Base-by-base conservation (phyloP, 2,329 filamentous ascomycete species). In the Cladobotryum protrusum region DNA sequence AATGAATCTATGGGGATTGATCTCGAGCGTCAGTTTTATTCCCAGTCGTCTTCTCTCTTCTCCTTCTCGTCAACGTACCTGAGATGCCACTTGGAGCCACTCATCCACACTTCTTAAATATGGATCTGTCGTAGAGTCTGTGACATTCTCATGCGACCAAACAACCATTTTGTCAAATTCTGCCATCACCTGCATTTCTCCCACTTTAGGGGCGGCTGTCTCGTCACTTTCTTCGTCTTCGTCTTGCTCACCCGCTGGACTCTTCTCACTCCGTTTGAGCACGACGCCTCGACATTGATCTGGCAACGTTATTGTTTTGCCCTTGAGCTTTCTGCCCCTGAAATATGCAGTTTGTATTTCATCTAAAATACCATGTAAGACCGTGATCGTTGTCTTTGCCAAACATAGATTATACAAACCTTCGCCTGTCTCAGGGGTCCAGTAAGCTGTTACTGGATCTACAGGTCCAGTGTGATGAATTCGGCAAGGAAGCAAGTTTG, bases 81-180 rank as follows among this genome's bases (percentile, higher is more conserved):
- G 76, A 56, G 85, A 80, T 11, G 89, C 81, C 64, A 91, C 81
- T 11, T 74, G 73, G 50, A 95, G 73, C 89, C 90, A 96, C 67
- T 96, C 90, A 57, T 85, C 78, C 40, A 95, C 71, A 0, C 85
- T 82, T 63, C 86, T 85, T 4, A 88, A 73, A 63, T 89, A 93
- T 1, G 78, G 73, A 67, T 96, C 89, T 5, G 70, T 70, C 24
- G 74, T 73, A 1, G 75, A 74, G 52, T 85, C 82, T 5, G 82
- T 82, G 45, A 80, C 59, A 1, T 71, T 67, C 57, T 93, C 90
- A 65, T 96, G 90, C 0, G 80, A 84, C 91, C 91, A 97, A n/a
- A 96, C 76, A 3, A 89, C 70, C 45, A 96, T 65, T 48, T 86
- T 75, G 6, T 89, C 81, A 62, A 96, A 96, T 14, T 75, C 75